These are phyloP conservation scores for Trichocladium uniseriatum DNA, from an alignment of 495 filamentous ascomycete genomes.

Conservation along the genomic window DNA sequence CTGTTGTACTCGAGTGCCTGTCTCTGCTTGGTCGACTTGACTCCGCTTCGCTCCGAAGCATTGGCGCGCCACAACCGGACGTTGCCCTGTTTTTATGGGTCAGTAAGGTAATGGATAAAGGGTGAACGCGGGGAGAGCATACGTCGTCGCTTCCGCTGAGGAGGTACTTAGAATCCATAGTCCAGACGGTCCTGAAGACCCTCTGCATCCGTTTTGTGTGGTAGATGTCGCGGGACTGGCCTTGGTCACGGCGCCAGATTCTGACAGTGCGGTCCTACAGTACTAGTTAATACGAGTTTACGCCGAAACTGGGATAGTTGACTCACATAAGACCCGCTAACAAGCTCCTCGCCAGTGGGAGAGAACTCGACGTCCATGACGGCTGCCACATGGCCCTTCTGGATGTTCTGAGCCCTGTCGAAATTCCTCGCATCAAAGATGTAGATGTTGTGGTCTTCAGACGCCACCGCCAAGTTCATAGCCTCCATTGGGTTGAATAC, in stretches of 20 bases:
- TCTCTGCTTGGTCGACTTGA: conserved; percentile 75
- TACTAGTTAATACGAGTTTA: conserved; percentile 32
- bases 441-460: conserved; percentile 45
- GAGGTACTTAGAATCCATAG: conserved; percentile 80
- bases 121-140: no score
- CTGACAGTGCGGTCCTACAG: conserved; percentile 37
- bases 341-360: conserved; percentile 88
- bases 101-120: no score
- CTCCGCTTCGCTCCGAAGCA: conserved; percentile 73
- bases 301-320: conserved; percentile 48
- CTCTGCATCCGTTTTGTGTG: conserved; percentile 96
- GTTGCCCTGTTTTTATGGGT: conserved; percentile 50
- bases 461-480: conserved; percentile 32
- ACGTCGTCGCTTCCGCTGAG: conserved; percentile 77
- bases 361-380: conserved; percentile 96
- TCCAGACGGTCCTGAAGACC: conserved; percentile 70
- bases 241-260: conserved; percentile 68
- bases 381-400: conserved; percentile 91
- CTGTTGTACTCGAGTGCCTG: conserved; percentile 89
- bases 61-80: conserved; percentile 84
- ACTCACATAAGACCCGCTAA: conserved; percentile 78
- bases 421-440: conserved; percentile 30
- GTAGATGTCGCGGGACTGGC: conserved; percentile 87
- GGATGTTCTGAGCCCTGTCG: conserved; percentile 63
- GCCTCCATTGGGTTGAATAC: conserved; percentile 82